These are phyloP conservation scores for Ceratocystis alfenasii DNA, from an alignment of 2,329 filamentous ascomycete genomes.

Conservation along the genomic window DNA sequence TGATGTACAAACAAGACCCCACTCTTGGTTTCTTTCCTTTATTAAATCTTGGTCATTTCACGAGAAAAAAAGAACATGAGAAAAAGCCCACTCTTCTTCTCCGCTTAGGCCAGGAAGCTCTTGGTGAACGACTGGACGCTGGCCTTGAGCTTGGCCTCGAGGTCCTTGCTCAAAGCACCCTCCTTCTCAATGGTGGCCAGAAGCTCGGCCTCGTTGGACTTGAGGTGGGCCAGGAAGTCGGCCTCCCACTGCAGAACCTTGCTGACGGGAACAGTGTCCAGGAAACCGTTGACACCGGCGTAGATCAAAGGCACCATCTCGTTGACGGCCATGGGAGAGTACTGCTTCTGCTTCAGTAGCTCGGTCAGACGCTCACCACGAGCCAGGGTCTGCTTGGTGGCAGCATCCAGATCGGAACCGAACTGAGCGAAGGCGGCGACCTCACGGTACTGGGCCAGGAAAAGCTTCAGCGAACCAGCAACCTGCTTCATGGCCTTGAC, in stretches of 20 bases:
- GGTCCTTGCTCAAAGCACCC: constrained; percentile 88
- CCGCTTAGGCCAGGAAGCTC: constrained; percentile 60
- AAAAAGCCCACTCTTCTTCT: not conserved
- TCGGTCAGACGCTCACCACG: constrained; percentile 98
- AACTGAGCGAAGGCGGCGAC: constrained; percentile 99
- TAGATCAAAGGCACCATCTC: constrained; percentile 99
- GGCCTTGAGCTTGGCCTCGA: constrained; percentile 72
- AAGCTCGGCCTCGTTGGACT: constrained; percentile 76
- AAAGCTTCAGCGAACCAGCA: constrained; percentile 97
- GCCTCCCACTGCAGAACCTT: constrained; percentile 91
- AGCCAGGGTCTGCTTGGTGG: constrained; percentile 95
- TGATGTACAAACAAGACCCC: constrained; percentile 40
- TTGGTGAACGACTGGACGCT: constrained; percentile 74
- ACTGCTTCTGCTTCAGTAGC: constrained; percentile 99
- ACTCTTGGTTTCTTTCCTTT: constrained; percentile 27
- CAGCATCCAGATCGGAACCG: constrained; percentile 97
- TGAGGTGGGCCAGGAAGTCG: constrained; percentile 87
- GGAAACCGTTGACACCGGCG: constrained; percentile 95
- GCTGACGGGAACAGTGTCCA: constrained; percentile 76
- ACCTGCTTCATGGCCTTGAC: constrained; percentile 99
- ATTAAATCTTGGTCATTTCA: constrained; percentile 22
- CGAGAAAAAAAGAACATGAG: not conserved
- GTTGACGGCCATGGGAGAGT: constrained; percentile 95
- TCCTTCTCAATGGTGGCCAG: constrained; percentile 85
- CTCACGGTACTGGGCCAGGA: constrained; percentile 99